Base-by-base conservation (phyloP, 1,139 yeast species). In the Yamadazyma diospyri region DNA sequence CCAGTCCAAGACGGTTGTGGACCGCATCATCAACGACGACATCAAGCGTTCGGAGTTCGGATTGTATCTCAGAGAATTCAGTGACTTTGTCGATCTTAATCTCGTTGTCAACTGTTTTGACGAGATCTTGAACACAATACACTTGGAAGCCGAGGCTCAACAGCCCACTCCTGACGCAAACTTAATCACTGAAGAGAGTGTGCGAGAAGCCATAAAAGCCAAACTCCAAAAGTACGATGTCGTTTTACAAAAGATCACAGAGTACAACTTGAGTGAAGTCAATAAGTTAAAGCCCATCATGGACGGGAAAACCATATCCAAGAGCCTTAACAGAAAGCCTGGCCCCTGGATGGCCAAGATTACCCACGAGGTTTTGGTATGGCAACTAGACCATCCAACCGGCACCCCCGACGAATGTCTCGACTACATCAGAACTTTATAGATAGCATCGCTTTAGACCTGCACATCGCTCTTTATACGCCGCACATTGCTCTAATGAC, bases 291-390 rank as follows among this genome's bases (percentile, higher is more conserved):
- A 71, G 42, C 78, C 82, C 3, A 45, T 81, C 16, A 53, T 82
- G 11, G 84, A 84, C 51, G 97, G 97, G 14, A 85, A 80, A 43
- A 71, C 75, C 20, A 55, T 87, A 30, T 61, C 72, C 32, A 60
- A 66, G 30, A 59, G 65, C 11, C 58, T 82, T 15, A 59, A 67
- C 11, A 64, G 62, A 36, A 82, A 81, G 50, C 87, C 92, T 0
- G 97, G 97, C 0, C 88, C 89, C 4, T 87, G 96, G 95, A 67
- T 87, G 69, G 67, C 76, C 6, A 57, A 59, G 18, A 59, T 79
- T 8, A 71, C 76, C 37, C 76, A 74, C 10, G 58, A 68, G 27
- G 69, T 85, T 6, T 54, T 86, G 27, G 57, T 66, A 10, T 82
- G 89, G 85, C 96, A 88, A 56, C 62, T 87, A 38, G 88, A 82